phyloP scores from a whole-genome alignment of 257 asterid genomes.

The Anisodus tanguticus region DNA sequence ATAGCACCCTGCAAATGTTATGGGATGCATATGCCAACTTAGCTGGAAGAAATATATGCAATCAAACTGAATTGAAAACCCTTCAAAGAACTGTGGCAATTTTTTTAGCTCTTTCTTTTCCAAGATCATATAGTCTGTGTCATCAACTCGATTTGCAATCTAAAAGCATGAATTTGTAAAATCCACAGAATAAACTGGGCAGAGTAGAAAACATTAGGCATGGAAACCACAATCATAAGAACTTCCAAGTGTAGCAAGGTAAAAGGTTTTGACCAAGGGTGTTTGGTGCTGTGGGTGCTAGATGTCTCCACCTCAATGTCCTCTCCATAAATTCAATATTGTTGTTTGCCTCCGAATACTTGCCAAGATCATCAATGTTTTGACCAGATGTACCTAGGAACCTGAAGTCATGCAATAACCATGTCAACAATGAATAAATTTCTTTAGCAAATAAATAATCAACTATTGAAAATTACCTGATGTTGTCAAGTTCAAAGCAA shows the following conservation, averaged over 20 bases:
- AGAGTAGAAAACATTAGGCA: conserved; percentile 20
- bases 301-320: conserved; percentile 95
- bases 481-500: conserved; percentile 81
- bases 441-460: background rate
- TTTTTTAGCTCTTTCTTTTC: conserved; percentile 4
- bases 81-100: background rate
- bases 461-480: conserved; percentile 54
- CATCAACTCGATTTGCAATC: background rate
- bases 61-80: background rate
- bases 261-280: conserved; percentile 71
- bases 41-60: conserved; percentile 16
- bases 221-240: conserved; percentile 13
- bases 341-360: conserved; percentile 73
- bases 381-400: conserved; percentile 98
- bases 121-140: background rate
- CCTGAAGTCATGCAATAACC: conserved; percentile 48
- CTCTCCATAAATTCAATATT: conserved; percentile 83
- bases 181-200: background rate
- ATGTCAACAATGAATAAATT: conserved; percentile 21
- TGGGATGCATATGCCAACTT: background rate
- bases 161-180: conserved; percentile 8
- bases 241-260: conserved; percentile 21
- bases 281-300: conserved; percentile 96
- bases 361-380: conserved; percentile 85
- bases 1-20: conserved; percentile 73